Conservation (phyloP, 306 rosid species). For the Carpinus viminea region DNA sequence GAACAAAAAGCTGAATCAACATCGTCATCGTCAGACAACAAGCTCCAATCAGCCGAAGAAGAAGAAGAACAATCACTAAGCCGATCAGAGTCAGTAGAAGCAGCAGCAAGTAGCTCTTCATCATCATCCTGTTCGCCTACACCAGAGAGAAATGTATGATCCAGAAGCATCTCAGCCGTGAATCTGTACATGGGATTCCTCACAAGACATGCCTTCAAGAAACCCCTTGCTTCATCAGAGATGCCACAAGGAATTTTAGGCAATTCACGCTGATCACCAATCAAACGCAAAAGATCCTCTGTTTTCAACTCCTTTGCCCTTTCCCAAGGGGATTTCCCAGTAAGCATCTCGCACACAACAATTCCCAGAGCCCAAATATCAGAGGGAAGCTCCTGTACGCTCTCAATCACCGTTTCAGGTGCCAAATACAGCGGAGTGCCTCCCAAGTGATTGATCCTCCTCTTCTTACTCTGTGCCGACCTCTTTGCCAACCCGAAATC, state of each 20-base stretch:
- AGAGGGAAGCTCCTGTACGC: slow-evolving; percentile 15
- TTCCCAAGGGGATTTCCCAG: slow-evolving; percentile 25
- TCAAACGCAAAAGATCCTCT: background rate
- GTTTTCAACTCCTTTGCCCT: background rate
- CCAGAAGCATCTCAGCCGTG: slow-evolving; percentile 36
- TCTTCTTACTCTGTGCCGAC: background rate
- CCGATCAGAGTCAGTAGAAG: background rate
- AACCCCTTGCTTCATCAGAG: slow-evolving; percentile 15
- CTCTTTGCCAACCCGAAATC: slow-evolving; percentile 37
- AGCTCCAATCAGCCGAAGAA: background rate
- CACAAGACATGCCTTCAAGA: slow-evolving; percentile 34
- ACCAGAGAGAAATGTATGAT: background rate
- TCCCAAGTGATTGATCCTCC: slow-evolving; percentile 18
- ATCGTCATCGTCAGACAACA: background rate
- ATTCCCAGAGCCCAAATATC: slow-evolving; percentile 44
- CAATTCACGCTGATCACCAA: background rate
- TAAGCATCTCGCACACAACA: slow-evolving; percentile 33
- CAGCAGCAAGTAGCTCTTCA: background rate
- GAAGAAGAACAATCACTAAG: background rate
- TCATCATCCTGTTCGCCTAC: background rate
- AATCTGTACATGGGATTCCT: slow-evolving; percentile 19
- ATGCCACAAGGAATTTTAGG: slow-evolving; percentile 22
- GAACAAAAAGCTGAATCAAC: background rate
- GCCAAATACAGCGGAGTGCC: slow-evolving; percentile 36
- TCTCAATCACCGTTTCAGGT: slow-evolving; percentile 24